phyloP scores from a whole-genome alignment of 371 early-diverging fungal species.

The Mortierella sp. region DNA sequence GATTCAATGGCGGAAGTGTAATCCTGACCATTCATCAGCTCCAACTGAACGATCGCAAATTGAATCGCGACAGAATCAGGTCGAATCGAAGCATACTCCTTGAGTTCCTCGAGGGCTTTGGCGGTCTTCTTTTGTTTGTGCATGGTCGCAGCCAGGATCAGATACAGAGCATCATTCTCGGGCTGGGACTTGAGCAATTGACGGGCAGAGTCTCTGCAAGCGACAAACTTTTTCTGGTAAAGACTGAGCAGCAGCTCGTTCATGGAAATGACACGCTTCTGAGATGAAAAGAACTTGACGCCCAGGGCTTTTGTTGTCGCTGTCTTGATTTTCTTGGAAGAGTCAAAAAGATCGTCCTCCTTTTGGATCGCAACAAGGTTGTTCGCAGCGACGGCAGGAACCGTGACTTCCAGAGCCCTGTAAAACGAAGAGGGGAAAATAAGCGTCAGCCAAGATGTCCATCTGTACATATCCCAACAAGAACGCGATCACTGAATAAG shows the following conservation, averaged over 20 bases:
- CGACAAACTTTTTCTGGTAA: slow-evolving; percentile 73
- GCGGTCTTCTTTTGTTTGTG: slow-evolving; percentile 64
- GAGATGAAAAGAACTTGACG: slow-evolving; percentile 68
- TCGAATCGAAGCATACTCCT: slow-evolving; percentile 56
- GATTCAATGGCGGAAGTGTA: slow-evolving; percentile 63
- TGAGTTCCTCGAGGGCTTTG: slow-evolving; percentile 71
- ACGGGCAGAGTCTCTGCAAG: slow-evolving; percentile 65
- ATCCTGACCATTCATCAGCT: slow-evolving; percentile 60
- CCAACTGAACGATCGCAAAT: slow-evolving; percentile 75
- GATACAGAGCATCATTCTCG: slow-evolving; percentile 66
- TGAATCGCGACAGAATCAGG: slow-evolving; percentile 69
- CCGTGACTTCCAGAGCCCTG: slow-evolving; percentile 62
- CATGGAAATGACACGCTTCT: slow-evolving; percentile 74
- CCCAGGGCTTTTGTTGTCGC: slow-evolving; percentile 69
- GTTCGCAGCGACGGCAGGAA: slow-evolving; percentile 75
- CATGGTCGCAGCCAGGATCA: slow-evolving; percentile 71
- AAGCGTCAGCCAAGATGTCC: not conserved
- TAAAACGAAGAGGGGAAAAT: not conserved
- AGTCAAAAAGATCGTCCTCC: slow-evolving; percentile 68
- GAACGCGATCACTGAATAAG: too few relatives aligned
- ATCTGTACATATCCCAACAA: too few relatives aligned
- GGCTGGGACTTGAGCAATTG: slow-evolving; percentile 69
- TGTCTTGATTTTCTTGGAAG: slow-evolving; percentile 65
- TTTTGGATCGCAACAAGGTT: slow-evolving; percentile 71
- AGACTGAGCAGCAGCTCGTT: slow-evolving; percentile 75